Conservation (phyloP, 495 filamentous ascomycete species). For the Tetracladium marchalianum region DNA sequence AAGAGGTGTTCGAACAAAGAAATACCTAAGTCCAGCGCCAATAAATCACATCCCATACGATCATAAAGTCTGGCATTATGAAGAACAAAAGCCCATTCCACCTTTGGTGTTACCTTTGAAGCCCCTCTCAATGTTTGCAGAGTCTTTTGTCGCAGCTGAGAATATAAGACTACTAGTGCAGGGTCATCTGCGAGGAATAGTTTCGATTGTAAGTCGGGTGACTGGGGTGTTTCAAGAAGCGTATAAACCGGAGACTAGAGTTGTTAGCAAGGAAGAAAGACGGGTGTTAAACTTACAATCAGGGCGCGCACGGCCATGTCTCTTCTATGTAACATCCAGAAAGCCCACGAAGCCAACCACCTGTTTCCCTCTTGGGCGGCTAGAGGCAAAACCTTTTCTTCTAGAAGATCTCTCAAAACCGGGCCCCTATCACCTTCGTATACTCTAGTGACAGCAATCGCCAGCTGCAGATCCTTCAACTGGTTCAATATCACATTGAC, state of each 20-base stretch:
- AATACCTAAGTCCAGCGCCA: constrained; percentile 69
- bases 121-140: constrained; percentile 79
- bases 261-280: neutral
- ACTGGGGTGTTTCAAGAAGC: constrained; percentile 48
- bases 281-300: constrained; percentile 37
- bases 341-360: constrained; percentile 94
- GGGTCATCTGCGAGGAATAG: constrained; percentile 86
- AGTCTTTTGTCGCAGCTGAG: constrained; percentile 75
- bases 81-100: constrained; percentile 84
- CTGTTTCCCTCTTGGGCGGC: constrained; percentile 76
- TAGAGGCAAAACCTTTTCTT: constrained; percentile 68
- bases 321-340: constrained; percentile 77
- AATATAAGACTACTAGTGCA: constrained; percentile 75
- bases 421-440: constrained; percentile 81
- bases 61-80: constrained; percentile 83
- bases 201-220: constrained; percentile 57
- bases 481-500: constrained; percentile 77
- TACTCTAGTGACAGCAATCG: constrained; percentile 78
- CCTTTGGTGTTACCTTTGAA: constrained; percentile 64
- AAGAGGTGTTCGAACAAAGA: neutral
- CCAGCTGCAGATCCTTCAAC: constrained; percentile 79
- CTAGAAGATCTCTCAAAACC: constrained; percentile 60
- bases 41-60: constrained; percentile 92
- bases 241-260: constrained; percentile 64
- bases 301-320: constrained; percentile 84